Evolutionary conservation across 768 basidiomycete genomes (phyloP).

Genomic region (Tremella fuciformis): DNA sequence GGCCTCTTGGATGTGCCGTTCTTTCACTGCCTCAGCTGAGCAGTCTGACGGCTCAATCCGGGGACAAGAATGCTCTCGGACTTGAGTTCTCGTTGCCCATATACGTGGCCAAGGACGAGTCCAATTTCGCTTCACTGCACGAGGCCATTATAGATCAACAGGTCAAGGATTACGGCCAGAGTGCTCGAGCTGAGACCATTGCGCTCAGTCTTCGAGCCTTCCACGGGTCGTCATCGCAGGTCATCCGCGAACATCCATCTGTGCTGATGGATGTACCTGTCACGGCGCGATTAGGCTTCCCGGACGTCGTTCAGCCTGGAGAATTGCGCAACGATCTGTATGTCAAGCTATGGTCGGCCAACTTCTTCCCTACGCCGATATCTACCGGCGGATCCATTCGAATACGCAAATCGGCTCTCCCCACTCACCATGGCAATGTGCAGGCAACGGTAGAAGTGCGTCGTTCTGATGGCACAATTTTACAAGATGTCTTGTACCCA

Average conservation of each 20-base stretch:
- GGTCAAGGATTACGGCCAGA: slow-evolving; percentile 4
- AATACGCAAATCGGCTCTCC: slow-evolving; percentile 30
- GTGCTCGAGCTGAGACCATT: slow-evolving; percentile 65
- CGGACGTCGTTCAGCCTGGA: slow-evolving; percentile 92
- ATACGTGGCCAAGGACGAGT: slow-evolving; percentile 75
- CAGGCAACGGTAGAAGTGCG: slow-evolving; percentile 89
- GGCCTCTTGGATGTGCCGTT: slow-evolving; percentile 95
- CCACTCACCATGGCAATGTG: slow-evolving; percentile 60
- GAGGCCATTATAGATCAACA: slow-evolving; percentile 79
- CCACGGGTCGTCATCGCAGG: slow-evolving; percentile 70
- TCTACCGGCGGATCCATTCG: slow-evolving; percentile 34
- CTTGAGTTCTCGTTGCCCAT: slow-evolving; percentile 85
- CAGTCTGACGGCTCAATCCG: slow-evolving; percentile 65
- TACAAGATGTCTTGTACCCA: slow-evolving; percentile 68
- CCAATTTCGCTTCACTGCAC: slow-evolving; percentile 85
- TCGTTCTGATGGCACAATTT: slow-evolving; percentile 63
- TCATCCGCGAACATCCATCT: slow-evolving; percentile 79
- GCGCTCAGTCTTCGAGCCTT: slow-evolving; percentile 82
- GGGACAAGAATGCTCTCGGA: slow-evolving; percentile 61
- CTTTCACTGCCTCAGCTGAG: slow-evolving; percentile 75
- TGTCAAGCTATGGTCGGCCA: slow-evolving; percentile 91
- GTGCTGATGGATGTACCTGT: slow-evolving; percentile 75
- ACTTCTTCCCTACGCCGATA: slow-evolving; percentile 61
- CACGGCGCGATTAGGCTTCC: slow-evolving; percentile 84
- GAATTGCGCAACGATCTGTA: slow-evolving; percentile 92